Evolutionary conservation across 768 basidiomycete genomes (phyloP).

Genomic region (Epithele typhae): DNA sequence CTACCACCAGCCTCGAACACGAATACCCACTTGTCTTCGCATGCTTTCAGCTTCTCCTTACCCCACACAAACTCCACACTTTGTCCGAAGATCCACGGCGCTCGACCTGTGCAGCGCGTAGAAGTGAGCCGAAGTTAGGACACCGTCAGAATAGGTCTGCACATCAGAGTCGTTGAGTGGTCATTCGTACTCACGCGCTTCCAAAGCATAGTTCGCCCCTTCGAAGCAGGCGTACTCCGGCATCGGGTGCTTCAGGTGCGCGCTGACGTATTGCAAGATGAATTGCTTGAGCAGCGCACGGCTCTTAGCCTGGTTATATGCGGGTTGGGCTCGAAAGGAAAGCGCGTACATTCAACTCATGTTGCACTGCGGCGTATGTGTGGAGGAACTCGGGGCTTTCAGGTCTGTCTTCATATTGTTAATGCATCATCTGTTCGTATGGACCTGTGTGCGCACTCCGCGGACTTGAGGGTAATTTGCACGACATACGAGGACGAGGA

Average conservation of each 20-base stretch:
- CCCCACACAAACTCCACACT: constrained; percentile 15
- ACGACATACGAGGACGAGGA: constrained; percentile 6
- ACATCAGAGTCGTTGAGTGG: too few species aligned
- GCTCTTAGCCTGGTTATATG: not conserved
- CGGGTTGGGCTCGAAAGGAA: not conserved
- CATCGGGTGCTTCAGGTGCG: constrained; percentile 6
- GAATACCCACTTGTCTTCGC: constrained; percentile 17
- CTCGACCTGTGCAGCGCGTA: not conserved
- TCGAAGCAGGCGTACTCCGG: constrained; percentile 6
- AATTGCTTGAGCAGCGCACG: constrained; percentile 3
- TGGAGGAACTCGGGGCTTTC: too few species aligned
- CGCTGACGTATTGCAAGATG: constrained; percentile 5
- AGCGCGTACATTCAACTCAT: constrained; percentile 10
- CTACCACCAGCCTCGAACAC: constrained; percentile 7
- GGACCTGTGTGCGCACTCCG: too few species aligned
- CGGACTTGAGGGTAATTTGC: constrained; percentile 20
- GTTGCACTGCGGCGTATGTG: constrained; percentile 13
- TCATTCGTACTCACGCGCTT: constrained; percentile 7
- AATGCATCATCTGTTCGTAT: too few species aligned
- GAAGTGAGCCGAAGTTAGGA: too few species aligned
- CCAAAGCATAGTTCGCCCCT: constrained; percentile 6
- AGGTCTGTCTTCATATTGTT: too few species aligned
- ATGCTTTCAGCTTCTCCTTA: not conserved
- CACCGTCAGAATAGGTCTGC: too few species aligned
- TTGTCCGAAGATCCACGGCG: constrained; percentile 12